Evolutionary conservation across 345 rosid genomes (phyloP).

Genomic region (Theobroma cacao): DNA sequence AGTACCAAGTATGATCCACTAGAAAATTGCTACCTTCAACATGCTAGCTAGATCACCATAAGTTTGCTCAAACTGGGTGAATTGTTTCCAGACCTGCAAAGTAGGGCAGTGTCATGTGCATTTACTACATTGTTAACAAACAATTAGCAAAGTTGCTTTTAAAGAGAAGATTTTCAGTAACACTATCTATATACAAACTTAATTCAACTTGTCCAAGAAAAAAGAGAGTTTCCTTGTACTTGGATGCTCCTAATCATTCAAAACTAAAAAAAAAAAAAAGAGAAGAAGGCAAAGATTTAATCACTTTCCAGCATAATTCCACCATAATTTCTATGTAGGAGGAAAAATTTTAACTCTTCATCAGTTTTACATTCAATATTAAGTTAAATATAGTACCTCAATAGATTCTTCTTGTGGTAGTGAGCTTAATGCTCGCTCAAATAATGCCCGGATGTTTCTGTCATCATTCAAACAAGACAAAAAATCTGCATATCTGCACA

Average conservation of each 20-base stretch:
- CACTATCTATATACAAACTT: not conserved
- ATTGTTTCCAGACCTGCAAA: constrained; percentile 86
- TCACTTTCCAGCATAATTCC: not conserved
- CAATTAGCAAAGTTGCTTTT: not conserved
- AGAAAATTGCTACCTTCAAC: constrained; percentile 61
- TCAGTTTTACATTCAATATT: not conserved
- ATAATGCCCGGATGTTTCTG: constrained; percentile 86
- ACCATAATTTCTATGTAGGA: not conserved
- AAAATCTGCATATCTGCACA: constrained; percentile 85
- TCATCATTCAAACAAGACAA: constrained; percentile 92
- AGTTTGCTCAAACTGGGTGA: constrained; percentile 79
- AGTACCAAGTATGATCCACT: not conserved
- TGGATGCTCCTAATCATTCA: not conserved
- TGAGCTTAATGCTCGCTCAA: constrained; percentile 91
- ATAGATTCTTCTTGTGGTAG: constrained; percentile 78
- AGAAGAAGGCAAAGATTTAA: not conserved
- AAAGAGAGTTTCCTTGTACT: not conserved
- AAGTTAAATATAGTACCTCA: constrained; percentile 53
- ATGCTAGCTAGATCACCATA: constrained; percentile 93
- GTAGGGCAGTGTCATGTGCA: not conserved
- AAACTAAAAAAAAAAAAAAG: not conserved
- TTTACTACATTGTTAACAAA: not conserved
- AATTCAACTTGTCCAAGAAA: not conserved
- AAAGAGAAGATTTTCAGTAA: no score
- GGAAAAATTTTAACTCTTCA: not conserved